Evolutionary conservation across 2,329 filamentous ascomycete species (phyloP).

Genomic region (Ascochyta fabae): DNA sequence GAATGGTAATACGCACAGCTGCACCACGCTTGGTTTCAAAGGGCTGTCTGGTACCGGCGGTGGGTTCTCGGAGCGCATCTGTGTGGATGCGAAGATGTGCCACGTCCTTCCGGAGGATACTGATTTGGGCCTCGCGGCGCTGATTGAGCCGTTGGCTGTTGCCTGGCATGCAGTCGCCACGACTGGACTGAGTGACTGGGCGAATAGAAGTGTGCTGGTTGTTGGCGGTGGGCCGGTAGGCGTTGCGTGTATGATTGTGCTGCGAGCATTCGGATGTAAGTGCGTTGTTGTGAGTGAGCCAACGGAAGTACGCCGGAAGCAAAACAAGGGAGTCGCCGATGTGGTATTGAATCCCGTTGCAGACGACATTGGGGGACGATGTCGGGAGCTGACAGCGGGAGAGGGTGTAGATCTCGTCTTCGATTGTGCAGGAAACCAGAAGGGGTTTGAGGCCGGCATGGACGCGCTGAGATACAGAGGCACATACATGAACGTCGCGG

Average conservation of each 20-base stretch:
- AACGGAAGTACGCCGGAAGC: conserved; percentile 23
- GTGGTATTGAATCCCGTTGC: conserved; percentile 34
- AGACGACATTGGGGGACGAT: conserved; percentile 37
- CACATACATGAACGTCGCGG: conserved; percentile 43
- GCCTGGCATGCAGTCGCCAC: conserved; percentile 39
- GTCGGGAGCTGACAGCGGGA: conserved; percentile 35
- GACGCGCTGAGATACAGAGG: conserved; percentile 39
- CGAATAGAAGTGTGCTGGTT: conserved; percentile 26
- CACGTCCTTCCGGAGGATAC: conserved; percentile 32
- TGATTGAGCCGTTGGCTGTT: conserved; percentile 42
- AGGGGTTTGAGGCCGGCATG: conserved; percentile 38
- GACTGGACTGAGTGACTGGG: conserved; percentile 18
- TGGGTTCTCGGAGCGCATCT: conserved; percentile 35
- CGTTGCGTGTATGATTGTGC: conserved; percentile 27
- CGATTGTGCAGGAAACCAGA: conserved; percentile 44
- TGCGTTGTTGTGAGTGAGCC: conserved; percentile 39
- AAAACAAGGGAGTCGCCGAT: conserved; percentile 35
- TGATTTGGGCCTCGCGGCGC: conserved; percentile 31
- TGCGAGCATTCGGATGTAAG: conserved; percentile 29
- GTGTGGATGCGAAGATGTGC: conserved; percentile 31
- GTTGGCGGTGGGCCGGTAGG: conserved; percentile 40
- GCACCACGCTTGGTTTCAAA: conserved; percentile 32
- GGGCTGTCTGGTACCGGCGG: conserved; percentile 36
- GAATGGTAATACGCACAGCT: conserved; percentile 27
- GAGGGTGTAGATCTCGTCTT: conserved; percentile 45